Evolutionary conservation across 2,329 filamentous ascomycete species (phyloP), one percentile per base, ranked within the genome.

Genomic region (Magnaporthiopsis poae): DNA sequence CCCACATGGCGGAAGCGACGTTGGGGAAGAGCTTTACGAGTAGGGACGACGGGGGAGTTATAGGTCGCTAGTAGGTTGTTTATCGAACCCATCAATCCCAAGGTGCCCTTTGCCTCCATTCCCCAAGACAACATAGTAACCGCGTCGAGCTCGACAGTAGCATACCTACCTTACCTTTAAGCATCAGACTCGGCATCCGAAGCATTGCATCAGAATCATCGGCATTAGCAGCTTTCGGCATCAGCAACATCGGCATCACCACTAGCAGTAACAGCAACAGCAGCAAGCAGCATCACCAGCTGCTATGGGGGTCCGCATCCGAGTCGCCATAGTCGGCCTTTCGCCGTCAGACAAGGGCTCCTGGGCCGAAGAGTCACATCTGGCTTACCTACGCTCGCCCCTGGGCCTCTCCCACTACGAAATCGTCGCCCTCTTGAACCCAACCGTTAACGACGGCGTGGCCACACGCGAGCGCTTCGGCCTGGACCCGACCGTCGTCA

Each of bases 341-440:
- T 69, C 69, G 15, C 33, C 68, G 33, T 61, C 33, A 15, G 52
- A 63, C 21, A 52, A 46, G 46, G 65, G 66, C 31, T 65, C 63
- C 31, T 70, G 69, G 68, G 69, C 66, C 35, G 31, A 27, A 60
- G 33, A 72, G 33, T 84, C 82, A 2, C 86, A 89, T 70, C 79
- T 88, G 0, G 84, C 87, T 0, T 88, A 87, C 71, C 81, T 89
- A 2, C 73, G 80, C 39, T 82, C 82, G 0, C 73, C 79, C 0
- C 75, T 72, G 2, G 79, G 80, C 8, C 77, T 76, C 21, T 69
- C 76, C 1, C 75, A 79, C 15, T 86, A 80, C 68, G 67, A 78
- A 29, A 81, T 86, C 62, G 79, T 82, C 1, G 84, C 82, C 0
- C 74, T 87, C 0, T 78, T 80, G 67, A 86, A 86, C 74, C 82